These are phyloP conservation scores for Claviceps capensis DNA, from an alignment of 2,329 filamentous ascomycete species.

Conservation along the genomic window DNA sequence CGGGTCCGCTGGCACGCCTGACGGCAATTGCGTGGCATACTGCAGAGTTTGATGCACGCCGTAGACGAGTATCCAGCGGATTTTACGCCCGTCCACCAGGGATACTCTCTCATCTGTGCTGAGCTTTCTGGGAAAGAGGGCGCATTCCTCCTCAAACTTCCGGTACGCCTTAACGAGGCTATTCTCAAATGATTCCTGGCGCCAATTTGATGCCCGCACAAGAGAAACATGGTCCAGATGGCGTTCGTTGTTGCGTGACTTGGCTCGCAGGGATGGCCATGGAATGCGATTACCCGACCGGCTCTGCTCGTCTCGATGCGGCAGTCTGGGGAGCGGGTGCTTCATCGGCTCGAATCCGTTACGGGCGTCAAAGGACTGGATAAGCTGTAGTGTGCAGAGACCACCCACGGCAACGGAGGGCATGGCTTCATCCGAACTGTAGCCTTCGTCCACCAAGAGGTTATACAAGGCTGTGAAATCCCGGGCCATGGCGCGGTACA, in stretches of 20 bases:
- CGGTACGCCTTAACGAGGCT: constrained; percentile 54
- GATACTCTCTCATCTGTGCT: constrained; percentile 41
- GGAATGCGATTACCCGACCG: constrained; percentile 20
- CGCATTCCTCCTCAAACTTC: constrained; percentile 50
- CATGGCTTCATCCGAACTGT: constrained; percentile 33
- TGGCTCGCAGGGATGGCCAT: constrained; percentile 28
- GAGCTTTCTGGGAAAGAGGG: constrained; percentile 33
- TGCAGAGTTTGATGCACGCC: constrained; percentile 58
- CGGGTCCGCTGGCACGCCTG: constrained; percentile 44
- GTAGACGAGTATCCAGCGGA: constrained; percentile 68
- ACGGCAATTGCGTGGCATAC: constrained; percentile 46
- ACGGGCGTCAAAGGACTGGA: constrained; percentile 51
- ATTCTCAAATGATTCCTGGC: constrained; percentile 28
- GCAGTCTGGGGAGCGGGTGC: constrained; percentile 55
- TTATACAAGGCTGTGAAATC: constrained; percentile 62
- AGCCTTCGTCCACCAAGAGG: constrained; percentile 51
- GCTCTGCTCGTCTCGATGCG: constrained; percentile 24
- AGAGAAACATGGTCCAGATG: constrained; percentile 39
- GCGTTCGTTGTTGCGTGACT: constrained; percentile 32
- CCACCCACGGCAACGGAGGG: constrained; percentile 47
- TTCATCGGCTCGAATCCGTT: constrained; percentile 45
- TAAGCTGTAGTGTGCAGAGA: constrained; percentile 54
- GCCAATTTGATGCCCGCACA: constrained; percentile 34
- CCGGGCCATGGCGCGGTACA: constrained; percentile 47
- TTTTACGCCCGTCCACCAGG: constrained; percentile 55